Percentiles rank a stretch among this genome's conserved stretches.
Conservation (phyloP, 1,139 yeast species). For the Candida pseudoviswanathii region DNA sequence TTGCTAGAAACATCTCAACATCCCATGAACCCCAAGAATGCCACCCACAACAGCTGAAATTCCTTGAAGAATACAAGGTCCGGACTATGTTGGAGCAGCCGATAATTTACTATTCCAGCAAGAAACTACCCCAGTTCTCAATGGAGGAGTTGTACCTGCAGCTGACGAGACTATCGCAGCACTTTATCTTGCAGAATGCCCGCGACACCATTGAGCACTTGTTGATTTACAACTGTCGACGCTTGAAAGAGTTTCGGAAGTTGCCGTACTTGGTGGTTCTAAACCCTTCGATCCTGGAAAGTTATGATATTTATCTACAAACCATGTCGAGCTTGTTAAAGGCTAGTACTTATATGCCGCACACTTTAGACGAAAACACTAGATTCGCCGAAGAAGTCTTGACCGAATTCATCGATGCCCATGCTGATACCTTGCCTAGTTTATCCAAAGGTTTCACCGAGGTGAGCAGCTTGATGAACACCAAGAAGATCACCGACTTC, state of each 20-base stretch:
- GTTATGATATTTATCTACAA: constrained; percentile 70
- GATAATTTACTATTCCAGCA: constrained; percentile 50
- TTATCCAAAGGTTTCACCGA: constrained; percentile 84
- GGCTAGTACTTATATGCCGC: constrained; percentile 38
- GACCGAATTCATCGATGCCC: constrained; percentile 65
- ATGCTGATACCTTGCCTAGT: constrained; percentile 79
- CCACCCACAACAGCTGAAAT: constrained; percentile 30
- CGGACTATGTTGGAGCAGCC: constrained; percentile 55
- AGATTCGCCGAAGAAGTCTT: constrained; percentile 52
- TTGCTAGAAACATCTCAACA: constrained; percentile 2
- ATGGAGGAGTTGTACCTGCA: constrained; percentile 46
- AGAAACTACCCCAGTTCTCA: constrained; percentile 50
- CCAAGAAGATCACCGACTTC: constrained; percentile 56
- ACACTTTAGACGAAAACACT: constrained; percentile 55
- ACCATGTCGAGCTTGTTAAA: constrained; percentile 67
- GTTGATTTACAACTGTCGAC: constrained; percentile 50
- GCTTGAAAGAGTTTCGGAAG: constrained; percentile 68
- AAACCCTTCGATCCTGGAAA: constrained; percentile 87
- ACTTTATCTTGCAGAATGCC: constrained; percentile 38
- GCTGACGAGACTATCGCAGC: constrained; percentile 39
- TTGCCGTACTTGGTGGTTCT: constrained; percentile 82
- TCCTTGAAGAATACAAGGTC: constrained; percentile 49
- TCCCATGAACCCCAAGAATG: constrained; percentile 8
- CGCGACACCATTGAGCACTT: constrained; percentile 47
- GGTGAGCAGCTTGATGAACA: constrained; percentile 55